Conservation (phyloP, 495 filamentous ascomycete species). For the Lepraria neglecta region DNA sequence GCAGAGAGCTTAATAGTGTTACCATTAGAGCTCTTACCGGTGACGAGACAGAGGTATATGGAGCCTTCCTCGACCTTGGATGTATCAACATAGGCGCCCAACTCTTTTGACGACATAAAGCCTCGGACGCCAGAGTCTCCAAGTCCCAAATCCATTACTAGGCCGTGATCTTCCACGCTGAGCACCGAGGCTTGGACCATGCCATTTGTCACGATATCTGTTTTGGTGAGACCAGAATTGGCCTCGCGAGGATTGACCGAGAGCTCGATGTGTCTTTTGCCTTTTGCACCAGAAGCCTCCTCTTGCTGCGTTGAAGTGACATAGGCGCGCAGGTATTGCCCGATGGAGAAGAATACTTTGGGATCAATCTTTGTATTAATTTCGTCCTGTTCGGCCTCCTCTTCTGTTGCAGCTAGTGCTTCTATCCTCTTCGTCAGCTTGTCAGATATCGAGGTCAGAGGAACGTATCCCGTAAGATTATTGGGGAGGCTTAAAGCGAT, state of each 20-base stretch:
- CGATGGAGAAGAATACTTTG: constrained; percentile 65
- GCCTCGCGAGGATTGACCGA: constrained; percentile 67
- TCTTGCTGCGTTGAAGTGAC: constrained; percentile 61
- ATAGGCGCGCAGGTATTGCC: constrained; percentile 83
- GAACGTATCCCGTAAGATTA: constrained; percentile 81
- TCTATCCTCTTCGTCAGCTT: constrained; percentile 61
- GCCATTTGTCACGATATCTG: constrained; percentile 62
- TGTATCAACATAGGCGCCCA: constrained; percentile 53
- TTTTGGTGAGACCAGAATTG: constrained; percentile 64
- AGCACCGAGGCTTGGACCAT: constrained; percentile 80
- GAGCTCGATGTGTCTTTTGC: constrained; percentile 75
- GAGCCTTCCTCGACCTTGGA: constrained; percentile 66
- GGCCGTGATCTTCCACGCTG: constrained; percentile 91
- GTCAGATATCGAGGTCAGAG: constrained; percentile 84
- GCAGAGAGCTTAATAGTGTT: constrained; percentile 84
- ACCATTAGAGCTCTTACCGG: constrained; percentile 65
- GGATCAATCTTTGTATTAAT: constrained; percentile 60
- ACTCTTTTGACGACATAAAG: constrained; percentile 85
- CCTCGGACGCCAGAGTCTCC: constrained; percentile 59
- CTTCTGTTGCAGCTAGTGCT: constrained; percentile 52
- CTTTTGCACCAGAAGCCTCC: constrained; percentile 49
- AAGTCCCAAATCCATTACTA: constrained; percentile 87
- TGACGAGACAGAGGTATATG: constrained; percentile 76
- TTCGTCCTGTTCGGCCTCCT: constrained; percentile 47
- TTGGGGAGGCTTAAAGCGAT: constrained; percentile 80